Percentiles rank a stretch among this genome's conserved stretches.
These are phyloP conservation scores for Populus ilicifolia DNA, from an alignment of 345 rosid species.

Conservation along the genomic window DNA sequence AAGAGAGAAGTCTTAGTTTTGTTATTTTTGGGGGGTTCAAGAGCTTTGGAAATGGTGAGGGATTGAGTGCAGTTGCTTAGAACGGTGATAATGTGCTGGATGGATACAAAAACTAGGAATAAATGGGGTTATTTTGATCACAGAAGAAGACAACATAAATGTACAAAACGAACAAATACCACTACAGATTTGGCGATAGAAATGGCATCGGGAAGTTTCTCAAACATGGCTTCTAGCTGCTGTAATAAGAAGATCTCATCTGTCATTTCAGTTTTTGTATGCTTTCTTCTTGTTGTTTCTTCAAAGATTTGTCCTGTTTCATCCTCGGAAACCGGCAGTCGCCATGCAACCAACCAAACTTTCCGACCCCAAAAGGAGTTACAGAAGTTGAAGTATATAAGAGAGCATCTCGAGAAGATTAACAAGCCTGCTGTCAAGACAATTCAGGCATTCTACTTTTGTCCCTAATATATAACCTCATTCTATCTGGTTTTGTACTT, in stretches of 20 bases:
- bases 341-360: constrained; percentile 46
- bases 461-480: not conserved
- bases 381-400: constrained; percentile 48
- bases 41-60: constrained; percentile 44
- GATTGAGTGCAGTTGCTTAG: constrained; percentile 36
- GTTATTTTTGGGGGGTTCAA: constrained; percentile 20
- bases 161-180: constrained; percentile 21
- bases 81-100: constrained; percentile 29
- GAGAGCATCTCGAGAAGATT: constrained; percentile 64
- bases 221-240: constrained; percentile 36
- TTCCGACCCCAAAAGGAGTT: constrained; percentile 60
- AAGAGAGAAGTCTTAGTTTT: not conserved
- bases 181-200: constrained; percentile 9
- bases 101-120: constrained; percentile 47
- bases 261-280: constrained; percentile 35
- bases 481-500: not conserved
- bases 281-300: constrained; percentile 44
- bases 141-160: constrained; percentile 49
- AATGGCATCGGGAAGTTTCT: constrained; percentile 28
- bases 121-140: constrained; percentile 49
- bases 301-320: constrained; percentile 39
- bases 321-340: constrained; percentile 33
- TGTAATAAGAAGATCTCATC: constrained; percentile 26
- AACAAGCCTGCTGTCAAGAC: constrained; percentile 85
- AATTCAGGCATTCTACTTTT: constrained; percentile 49